phyloP scores from a whole-genome alignment of 257 asterid species.

The Nicotiana paniculata region DNA sequence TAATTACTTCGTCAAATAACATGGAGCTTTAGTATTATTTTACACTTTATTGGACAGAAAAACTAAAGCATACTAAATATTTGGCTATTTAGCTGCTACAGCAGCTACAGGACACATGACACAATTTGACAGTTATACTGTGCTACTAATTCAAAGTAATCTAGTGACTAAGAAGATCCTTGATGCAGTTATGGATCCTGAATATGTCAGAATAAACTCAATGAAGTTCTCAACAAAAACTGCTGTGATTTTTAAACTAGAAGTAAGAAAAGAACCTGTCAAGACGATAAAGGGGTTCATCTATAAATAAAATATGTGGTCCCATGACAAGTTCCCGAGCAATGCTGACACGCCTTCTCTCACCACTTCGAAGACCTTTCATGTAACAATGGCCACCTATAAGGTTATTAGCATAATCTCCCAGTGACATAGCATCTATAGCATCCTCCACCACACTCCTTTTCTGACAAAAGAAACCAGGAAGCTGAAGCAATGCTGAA shows the following conservation, averaged over 20 bases:
- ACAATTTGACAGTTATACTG: background rate
- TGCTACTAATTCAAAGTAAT: background rate
- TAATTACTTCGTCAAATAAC: background rate
- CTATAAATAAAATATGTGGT: constrained; percentile 82
- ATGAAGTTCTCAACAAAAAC: background rate
- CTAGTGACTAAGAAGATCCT: background rate
- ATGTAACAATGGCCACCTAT: constrained; percentile 89
- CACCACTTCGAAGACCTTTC: constrained; percentile 93
- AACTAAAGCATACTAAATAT: background rate
- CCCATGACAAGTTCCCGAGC: constrained; percentile 97
- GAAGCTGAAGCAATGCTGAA: constrained; percentile 96
- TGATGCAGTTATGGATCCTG: background rate
- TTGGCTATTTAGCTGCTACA: background rate
- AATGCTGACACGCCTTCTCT: constrained; percentile 87
- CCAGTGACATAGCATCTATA: constrained; percentile 84
- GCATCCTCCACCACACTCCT: constrained; percentile 89
- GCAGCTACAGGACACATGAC: background rate
- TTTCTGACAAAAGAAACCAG: constrained; percentile 67
- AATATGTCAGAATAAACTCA: background rate
- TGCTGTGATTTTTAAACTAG: background rate
- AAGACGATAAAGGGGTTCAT: constrained; percentile 96
- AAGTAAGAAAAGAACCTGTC: constrained; percentile 59
- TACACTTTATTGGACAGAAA: background rate
- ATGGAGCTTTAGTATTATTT: background rate
- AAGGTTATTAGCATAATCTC: constrained; percentile 83